Conservation (phyloP, 2,329 filamentous ascomycete species). For the Zymoseptoria ardabiliae region DNA sequence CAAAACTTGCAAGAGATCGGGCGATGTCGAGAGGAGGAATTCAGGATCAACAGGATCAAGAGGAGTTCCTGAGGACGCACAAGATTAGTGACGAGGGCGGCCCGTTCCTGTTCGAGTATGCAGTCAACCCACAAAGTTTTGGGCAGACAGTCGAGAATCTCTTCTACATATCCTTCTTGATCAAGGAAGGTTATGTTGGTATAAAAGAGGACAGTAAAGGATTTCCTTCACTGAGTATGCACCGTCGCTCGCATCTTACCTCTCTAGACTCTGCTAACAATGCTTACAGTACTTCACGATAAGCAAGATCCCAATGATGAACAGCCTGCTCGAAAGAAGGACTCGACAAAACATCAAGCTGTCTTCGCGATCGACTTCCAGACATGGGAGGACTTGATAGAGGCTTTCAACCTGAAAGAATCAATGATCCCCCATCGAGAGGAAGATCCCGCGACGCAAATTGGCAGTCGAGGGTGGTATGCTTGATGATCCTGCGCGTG, state of each 20-base stretch:
- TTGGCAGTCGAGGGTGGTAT: slow-evolving; percentile 60
- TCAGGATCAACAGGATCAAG: slow-evolving; percentile 25
- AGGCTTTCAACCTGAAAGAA: slow-evolving; percentile 67
- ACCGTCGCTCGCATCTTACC: neutral
- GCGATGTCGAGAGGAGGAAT: slow-evolving; percentile 8
- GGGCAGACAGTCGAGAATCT: slow-evolving; percentile 94
- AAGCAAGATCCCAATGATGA: slow-evolving; percentile 19
- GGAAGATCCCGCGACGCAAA: slow-evolving; percentile 49
- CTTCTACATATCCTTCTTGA: slow-evolving; percentile 92
- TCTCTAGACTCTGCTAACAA: neutral
- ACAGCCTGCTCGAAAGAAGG: slow-evolving; percentile 50
- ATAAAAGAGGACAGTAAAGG: slow-evolving; percentile 66
- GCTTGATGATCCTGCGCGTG: slow-evolving; percentile 32
- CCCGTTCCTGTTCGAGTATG: slow-evolving; percentile 75
- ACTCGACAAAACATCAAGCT: slow-evolving; percentile 59
- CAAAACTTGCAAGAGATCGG: slow-evolving; percentile 16
- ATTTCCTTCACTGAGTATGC: slow-evolving; percentile 74
- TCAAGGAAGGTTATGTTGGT: slow-evolving; percentile 72
- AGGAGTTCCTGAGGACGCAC: slow-evolving; percentile 53
- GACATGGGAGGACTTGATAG: slow-evolving; percentile 71
- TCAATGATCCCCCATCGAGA: slow-evolving; percentile 75
- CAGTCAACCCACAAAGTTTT: slow-evolving; percentile 83
- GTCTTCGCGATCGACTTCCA: slow-evolving; percentile 82
- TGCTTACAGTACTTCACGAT: neutral
- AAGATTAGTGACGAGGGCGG: slow-evolving; percentile 62